These are phyloP conservation scores for Triangularia setosa DNA, from an alignment of 2,329 filamentous ascomycete species.

Conservation along the genomic window DNA sequence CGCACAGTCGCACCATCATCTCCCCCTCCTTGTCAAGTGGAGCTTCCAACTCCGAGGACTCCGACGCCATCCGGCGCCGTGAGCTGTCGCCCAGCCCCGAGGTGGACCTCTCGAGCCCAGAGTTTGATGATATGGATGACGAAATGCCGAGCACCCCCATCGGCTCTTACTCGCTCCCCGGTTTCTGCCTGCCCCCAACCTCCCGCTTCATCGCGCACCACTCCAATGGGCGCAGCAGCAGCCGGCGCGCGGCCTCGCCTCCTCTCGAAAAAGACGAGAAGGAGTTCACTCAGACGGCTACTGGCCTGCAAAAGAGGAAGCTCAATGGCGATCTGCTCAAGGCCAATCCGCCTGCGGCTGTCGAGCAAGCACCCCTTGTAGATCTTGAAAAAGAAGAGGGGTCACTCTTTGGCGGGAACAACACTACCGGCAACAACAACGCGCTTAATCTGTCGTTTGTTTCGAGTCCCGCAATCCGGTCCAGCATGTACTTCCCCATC, in stretches of 20 bases:
- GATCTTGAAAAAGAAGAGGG: conserved; percentile 47
- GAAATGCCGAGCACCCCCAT: conserved; percentile 61
- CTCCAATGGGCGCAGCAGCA: conserved; percentile 52
- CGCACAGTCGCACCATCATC: conserved; percentile 60
- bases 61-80: conserved; percentile 45
- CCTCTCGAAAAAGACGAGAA: conserved; percentile 91
- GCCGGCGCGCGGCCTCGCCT: conserved; percentile 68
- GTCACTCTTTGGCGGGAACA: conserved; percentile 45
- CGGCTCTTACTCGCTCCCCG: conserved; percentile 55
- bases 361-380: conserved; percentile 29
- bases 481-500: conserved; percentile 39
- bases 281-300: conserved; percentile 94
- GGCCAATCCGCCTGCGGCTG: conserved; percentile 18
- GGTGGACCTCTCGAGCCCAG: conserved; percentile 81
- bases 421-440: neutral
- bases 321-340: conserved; percentile 41
- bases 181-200: conserved; percentile 37
- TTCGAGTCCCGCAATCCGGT: conserved; percentile 53
- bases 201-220: conserved; percentile 28
- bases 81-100: conserved; percentile 88
- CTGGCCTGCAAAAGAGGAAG: conserved; percentile 69
- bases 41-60: conserved; percentile 66
- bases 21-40: conserved; percentile 78
- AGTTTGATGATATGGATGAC: conserved; percentile 72
- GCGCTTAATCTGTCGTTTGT: conserved; percentile 36